Conservation (phyloP, 2,329 filamentous ascomycete genomes). For the Cladobotryum mycophilum region DNA sequence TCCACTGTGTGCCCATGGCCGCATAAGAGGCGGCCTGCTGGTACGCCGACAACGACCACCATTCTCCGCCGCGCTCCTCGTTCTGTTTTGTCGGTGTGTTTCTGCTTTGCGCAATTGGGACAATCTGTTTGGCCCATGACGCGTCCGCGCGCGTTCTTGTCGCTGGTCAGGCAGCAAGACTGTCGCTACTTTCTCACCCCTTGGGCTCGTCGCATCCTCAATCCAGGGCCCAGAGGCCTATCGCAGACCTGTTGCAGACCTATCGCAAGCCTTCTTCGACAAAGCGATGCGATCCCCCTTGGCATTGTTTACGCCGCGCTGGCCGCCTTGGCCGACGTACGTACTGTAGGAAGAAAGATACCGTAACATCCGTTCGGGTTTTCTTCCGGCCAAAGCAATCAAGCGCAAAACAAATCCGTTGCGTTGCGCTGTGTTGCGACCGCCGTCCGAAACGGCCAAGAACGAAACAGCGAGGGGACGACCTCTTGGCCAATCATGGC, state of each 20-base stretch:
- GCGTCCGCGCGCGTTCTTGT: slow-evolving; percentile 6
- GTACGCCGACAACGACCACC: slow-evolving; percentile 10
- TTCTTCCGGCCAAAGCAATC: not conserved
- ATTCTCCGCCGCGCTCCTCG: slow-evolving; percentile 8
- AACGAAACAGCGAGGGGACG: not conserved
- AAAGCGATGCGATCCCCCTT: not conserved
- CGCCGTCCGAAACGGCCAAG: slow-evolving; percentile 9
- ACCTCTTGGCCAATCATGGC: slow-evolving; percentile 5
- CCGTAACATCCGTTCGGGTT: slow-evolving; percentile 4
- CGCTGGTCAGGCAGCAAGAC: slow-evolving; percentile 13
- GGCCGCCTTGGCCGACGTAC: not conserved
- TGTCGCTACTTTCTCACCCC: slow-evolving; percentile 10
- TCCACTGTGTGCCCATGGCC: slow-evolving; percentile 30
- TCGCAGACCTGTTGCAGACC: not conserved
- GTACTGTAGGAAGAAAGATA: slow-evolving; percentile 1
- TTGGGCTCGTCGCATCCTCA: slow-evolving; percentile 1
- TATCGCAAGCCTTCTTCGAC: slow-evolving; percentile 1
- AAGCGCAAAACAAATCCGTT: not conserved
- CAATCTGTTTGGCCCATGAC: slow-evolving; percentile 21
- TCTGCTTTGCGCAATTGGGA: slow-evolving; percentile 19
- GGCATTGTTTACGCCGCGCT: slow-evolving; percentile 1
- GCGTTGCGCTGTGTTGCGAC: slow-evolving; percentile 1
- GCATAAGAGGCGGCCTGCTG: slow-evolving; percentile 27
- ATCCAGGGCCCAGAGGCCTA: not conserved
- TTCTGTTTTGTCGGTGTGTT: slow-evolving; percentile 32